Evolutionary conservation across 768 basidiomycete genomes (phyloP).

Genomic region (Harrya chromipes): DNA sequence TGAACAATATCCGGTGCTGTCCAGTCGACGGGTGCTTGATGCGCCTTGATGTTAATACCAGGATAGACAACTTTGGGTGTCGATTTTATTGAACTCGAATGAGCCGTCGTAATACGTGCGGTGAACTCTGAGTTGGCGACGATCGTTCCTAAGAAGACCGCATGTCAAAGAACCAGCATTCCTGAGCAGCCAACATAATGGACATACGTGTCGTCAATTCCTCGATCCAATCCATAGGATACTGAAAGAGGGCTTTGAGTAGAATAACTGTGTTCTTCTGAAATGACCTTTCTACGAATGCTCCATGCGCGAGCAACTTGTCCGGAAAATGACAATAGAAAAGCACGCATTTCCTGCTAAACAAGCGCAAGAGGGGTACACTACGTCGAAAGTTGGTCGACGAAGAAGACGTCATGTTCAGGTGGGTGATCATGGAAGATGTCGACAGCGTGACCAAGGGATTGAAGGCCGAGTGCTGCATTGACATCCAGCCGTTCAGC

Average conservation of each 20-base stretch:
- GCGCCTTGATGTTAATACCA: slow-evolving; percentile 81
- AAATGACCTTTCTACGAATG: slow-evolving; percentile 50
- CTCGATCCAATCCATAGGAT: slow-evolving; percentile 89
- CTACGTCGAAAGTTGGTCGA: slow-evolving; percentile 95
- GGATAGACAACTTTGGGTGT: slow-evolving; percentile 88
- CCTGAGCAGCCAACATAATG: not conserved
- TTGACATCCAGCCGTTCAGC: slow-evolving; percentile 95
- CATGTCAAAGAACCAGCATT: not conserved
- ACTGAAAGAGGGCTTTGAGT: slow-evolving; percentile 75
- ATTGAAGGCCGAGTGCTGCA: slow-evolving; percentile 85
- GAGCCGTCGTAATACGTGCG: slow-evolving; percentile 68
- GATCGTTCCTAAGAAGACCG: slow-evolving; percentile 61
- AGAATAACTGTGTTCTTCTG: slow-evolving; percentile 41
- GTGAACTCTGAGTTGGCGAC: slow-evolving; percentile 93
- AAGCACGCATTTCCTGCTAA: slow-evolving; percentile 75
- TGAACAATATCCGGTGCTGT: slow-evolving; percentile 49
- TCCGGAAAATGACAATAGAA: slow-evolving; percentile 99
- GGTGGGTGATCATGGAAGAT: slow-evolving; percentile 54
- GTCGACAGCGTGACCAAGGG: slow-evolving; percentile 78
- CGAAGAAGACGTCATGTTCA: slow-evolving; percentile 81
- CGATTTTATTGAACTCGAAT: slow-evolving; percentile 65
- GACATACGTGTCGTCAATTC: slow-evolving; percentile 82
- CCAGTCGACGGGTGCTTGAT: slow-evolving; percentile 44
- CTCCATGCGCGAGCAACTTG: slow-evolving; percentile 79
- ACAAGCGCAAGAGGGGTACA: slow-evolving; percentile 71